These are phyloP conservation scores for Mycena rebaudengoi DNA, from an alignment of 768 basidiomycete genomes.

Conservation along the genomic window DNA sequence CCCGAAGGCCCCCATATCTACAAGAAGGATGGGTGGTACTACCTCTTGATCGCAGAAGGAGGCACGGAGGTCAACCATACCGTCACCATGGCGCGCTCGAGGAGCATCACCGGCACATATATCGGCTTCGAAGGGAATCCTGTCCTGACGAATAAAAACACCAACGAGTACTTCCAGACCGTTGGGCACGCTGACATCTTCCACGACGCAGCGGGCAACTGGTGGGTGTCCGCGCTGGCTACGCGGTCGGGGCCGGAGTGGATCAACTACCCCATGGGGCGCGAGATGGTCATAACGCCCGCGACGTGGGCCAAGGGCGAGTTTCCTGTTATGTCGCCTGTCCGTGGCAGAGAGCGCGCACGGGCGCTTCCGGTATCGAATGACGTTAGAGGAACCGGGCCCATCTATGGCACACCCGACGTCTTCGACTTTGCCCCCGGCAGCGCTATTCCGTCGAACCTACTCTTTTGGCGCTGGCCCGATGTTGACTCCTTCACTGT, in stretches of 20 bases:
- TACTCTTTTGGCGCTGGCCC: slow-evolving; percentile 32
- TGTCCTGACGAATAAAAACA: slow-evolving; percentile 26
- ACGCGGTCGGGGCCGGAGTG: slow-evolving; percentile 29
- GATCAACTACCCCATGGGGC: slow-evolving; percentile 32
- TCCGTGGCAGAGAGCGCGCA: slow-evolving; percentile 17
- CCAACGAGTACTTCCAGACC: slow-evolving; percentile 34
- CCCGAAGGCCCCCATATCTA: slow-evolving; percentile 24
- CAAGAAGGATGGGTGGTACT: slow-evolving; percentile 33
- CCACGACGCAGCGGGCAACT: slow-evolving; percentile 34
- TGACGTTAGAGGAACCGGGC: slow-evolving; percentile 13
- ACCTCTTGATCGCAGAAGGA: slow-evolving; percentile 41
- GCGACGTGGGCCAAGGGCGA: slow-evolving; percentile 31
- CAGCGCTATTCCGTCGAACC: slow-evolving; percentile 26
- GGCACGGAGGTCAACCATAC: slow-evolving; percentile 27
- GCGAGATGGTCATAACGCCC: slow-evolving; percentile 41
- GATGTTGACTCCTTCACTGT: slow-evolving; percentile 25
- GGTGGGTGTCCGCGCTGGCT: slow-evolving; percentile 38
- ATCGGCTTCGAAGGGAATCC: slow-evolving; percentile 21
- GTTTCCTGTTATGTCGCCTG: slow-evolving; percentile 18
- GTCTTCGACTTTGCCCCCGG: slow-evolving; percentile 24
- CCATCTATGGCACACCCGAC: slow-evolving; percentile 20
- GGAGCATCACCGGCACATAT: slow-evolving; percentile 34
- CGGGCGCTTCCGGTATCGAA: slow-evolving; percentile 1
- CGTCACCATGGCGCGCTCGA: slow-evolving; percentile 35
- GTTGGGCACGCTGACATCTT: slow-evolving; percentile 45